These are phyloP conservation scores for Pholiota molesta DNA, from an alignment of 768 basidiomycete species.

Conservation along the genomic window DNA sequence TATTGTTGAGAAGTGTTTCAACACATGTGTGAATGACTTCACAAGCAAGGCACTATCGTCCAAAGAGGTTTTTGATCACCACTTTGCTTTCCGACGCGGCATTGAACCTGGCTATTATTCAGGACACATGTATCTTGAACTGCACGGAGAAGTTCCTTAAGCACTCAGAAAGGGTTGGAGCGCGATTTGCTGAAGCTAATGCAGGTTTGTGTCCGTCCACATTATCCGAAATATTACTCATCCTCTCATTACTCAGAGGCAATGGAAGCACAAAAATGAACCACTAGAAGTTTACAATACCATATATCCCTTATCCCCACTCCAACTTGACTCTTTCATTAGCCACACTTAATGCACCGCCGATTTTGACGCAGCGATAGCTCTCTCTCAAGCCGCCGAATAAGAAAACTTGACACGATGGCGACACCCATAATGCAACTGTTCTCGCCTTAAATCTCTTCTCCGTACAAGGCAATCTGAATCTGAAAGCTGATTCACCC, in stretches of 20 bases:
- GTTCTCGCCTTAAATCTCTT: neutral
- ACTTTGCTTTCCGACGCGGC: neutral
- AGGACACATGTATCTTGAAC: slow-evolving; percentile 91
- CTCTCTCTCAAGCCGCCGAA: neutral
- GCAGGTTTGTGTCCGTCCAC: slow-evolving; percentile 62
- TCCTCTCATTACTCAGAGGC: slow-evolving; percentile 32
- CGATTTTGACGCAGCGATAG: neutral
- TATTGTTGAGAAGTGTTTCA: slow-evolving; percentile 96
- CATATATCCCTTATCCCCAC: slow-evolving; percentile 4
- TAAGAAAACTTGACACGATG: neutral
- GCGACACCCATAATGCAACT: neutral
- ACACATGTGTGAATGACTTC: slow-evolving; percentile 93
- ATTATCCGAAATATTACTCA: neutral
- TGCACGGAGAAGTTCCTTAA: slow-evolving; percentile 98
- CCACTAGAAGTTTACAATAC: neutral
- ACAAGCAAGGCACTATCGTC: slow-evolving; percentile 91
- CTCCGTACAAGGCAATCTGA: neutral
- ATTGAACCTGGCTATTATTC: slow-evolving; percentile 12
- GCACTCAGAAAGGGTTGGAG: slow-evolving; percentile 91
- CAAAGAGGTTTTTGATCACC: slow-evolving; percentile 70
- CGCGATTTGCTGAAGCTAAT: slow-evolving; percentile 90
- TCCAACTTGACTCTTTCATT: slow-evolving; percentile 6
- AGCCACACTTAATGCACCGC: slow-evolving; percentile 10
- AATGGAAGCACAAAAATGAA: slow-evolving; percentile 41
- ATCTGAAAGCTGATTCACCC: neutral